Evolutionary conservation across 73 alveolate species (phyloP).

Genomic region (Paramecium pentaurelia): DNA sequence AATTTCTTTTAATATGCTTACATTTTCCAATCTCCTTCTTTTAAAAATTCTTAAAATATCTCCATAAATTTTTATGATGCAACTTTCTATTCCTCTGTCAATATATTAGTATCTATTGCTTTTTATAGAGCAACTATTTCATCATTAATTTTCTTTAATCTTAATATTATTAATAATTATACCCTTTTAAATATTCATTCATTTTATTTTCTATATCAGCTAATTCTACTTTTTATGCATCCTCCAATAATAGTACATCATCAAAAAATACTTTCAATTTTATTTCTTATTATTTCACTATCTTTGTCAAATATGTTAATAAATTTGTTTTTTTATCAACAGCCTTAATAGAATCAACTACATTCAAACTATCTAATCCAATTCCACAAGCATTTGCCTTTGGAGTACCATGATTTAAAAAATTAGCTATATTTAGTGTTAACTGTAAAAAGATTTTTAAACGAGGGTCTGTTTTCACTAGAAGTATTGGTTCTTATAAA

Average conservation of each 20-base stretch:
- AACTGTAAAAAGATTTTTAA: conserved; percentile 15
- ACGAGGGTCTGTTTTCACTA: not conserved
- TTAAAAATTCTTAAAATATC: not conserved
- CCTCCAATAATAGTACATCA: not conserved
- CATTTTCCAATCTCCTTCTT: conserved; percentile 19
- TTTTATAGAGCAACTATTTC: not conserved
- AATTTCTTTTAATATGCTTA: not conserved
- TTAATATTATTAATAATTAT: not conserved
- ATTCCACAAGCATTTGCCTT: conserved; percentile 49
- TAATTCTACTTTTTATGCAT: conserved; percentile 31
- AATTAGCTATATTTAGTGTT: conserved; percentile 6
- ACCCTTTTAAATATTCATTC: conserved; percentile 43
- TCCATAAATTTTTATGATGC: not conserved
- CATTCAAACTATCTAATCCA: not conserved
- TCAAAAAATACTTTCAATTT: conserved; percentile 23
- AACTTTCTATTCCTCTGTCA: not conserved
- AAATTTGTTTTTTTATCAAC: conserved; percentile 14
- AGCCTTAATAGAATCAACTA: not conserved
- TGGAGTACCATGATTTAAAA: conserved; percentile 38
- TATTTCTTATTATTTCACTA: conserved; percentile 1
- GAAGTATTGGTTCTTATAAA: not conserved
- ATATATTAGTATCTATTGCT: not conserved
- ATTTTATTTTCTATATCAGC: not conserved
- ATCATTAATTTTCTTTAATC: not conserved
- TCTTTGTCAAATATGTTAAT: not conserved